Conservation (phyloP, 108 stramenopile species). For the Nitzschia inconspicua region DNA sequence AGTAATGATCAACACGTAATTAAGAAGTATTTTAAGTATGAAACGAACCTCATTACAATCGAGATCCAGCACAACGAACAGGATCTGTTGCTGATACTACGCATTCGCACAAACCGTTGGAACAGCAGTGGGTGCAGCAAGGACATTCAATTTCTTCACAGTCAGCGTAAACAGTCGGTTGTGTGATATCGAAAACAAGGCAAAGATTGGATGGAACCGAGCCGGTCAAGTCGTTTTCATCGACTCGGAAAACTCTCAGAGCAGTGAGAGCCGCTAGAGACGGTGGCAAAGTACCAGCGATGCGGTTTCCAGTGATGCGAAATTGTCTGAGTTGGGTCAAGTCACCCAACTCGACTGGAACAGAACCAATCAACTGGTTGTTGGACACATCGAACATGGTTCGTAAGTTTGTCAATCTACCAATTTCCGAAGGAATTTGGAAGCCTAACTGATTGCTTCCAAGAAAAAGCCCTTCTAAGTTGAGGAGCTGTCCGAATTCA, state of each 20-base stretch:
- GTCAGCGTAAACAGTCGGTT: slow-evolving; percentile 22
- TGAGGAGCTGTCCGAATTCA: slow-evolving; percentile 46
- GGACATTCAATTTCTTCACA: slow-evolving; percentile 22
- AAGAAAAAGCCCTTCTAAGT: slow-evolving; percentile 46
- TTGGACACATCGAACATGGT: slow-evolving; percentile 42
- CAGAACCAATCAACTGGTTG: slow-evolving; percentile 44
- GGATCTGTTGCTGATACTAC: not conserved
- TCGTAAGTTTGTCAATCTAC: slow-evolving; percentile 48
- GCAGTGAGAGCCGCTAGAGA: slow-evolving; percentile 8
- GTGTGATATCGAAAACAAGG: not conserved
- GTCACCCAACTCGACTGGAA: slow-evolving; percentile 43
- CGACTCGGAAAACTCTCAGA: slow-evolving; percentile 29
- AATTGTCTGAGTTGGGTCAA: slow-evolving; percentile 21
- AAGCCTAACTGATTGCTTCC: slow-evolving; percentile 48
- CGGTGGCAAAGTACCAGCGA: slow-evolving; percentile 20
- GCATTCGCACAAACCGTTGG: slow-evolving; percentile 6
- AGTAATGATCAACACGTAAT: too few species aligned
- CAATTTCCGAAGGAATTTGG: slow-evolving; percentile 58
- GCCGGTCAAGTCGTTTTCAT: slow-evolving; percentile 35
- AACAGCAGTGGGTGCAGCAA: slow-evolving; percentile 32
- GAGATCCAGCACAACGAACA: slow-evolving; percentile 2
- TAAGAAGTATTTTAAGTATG: too few species aligned
- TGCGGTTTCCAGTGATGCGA: slow-evolving; percentile 22
- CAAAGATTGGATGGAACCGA: slow-evolving; percentile 24
- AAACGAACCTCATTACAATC: slow-evolving; percentile 1